Base-by-base conservation (phyloP, 768 basidiomycete species). In the Hortiboletus campestris region DNA sequence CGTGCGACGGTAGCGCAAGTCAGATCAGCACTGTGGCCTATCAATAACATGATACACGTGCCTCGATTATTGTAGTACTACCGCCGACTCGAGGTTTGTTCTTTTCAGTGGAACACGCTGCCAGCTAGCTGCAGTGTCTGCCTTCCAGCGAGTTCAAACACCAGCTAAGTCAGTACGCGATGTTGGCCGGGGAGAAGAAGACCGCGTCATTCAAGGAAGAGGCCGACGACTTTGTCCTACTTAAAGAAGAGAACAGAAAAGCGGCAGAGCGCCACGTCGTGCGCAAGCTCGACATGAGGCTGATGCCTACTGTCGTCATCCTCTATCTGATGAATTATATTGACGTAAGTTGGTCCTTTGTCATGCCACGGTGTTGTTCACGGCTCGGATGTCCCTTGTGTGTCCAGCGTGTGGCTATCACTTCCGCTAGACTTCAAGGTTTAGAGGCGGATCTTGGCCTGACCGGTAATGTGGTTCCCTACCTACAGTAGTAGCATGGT, bases 361-460 rank as follows among this genome's bases (percentile, higher is more conserved):
- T 29, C 16, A 35, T 39, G 38, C 13, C 13, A 6, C 22, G 20
- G n/a, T n/a, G n/a, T 25, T 16, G 6, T 31, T 52, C 16, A 56
- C n/a, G 11, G 20, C 16, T 29, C 40, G 38, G 2, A 31, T 10
- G 12, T 36, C 29, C n/a, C 20, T 22, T 51, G 19, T 48, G 20
- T 40, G 32, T 28, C 16, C 40, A 76, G 75, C 72, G 75, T 25
- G 71, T 69, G 0, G 74, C 73, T 9, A 57, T 77, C 16, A 71
- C 72, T 2, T 17, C 77, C 7, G 76, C 78, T 13, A 62, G 75
- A 43, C 56, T 77, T 34, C 64, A 78, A 22, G 78, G 78, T 9
- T 57, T 79, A 25, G 70, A 75, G 57, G 40, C 64, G 20, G 78
- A 79, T 57, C 63, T 79, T 4, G 53, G 65, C n/a, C 53, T 77